Evolutionary conservation across 2,329 filamentous ascomycete genomes (phyloP), one percentile per base, ranked within the genome.

Genomic region (Ophiostoma himal-ulmi): DNA sequence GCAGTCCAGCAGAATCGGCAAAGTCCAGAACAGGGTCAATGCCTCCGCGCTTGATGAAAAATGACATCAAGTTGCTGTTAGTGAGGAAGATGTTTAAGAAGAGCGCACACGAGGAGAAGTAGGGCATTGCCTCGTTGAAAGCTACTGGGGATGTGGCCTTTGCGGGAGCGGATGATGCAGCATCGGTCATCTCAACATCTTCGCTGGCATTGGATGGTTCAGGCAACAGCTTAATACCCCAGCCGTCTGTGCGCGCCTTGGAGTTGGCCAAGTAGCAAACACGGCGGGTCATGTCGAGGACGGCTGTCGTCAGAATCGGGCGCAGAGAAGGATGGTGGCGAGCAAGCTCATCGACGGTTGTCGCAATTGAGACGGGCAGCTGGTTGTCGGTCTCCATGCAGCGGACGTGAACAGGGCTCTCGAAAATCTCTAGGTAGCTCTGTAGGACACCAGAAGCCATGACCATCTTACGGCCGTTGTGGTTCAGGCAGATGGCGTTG

Each of bases 381-480:
- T 84, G 82, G 5, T 85, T 82, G 74, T 97, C 94, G 52, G 84
- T 83, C 73, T 92, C 73, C 84, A 99, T 89, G 73, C 90, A 91
- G 75, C 91, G 92, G 71, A 99, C 88, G 79, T 99, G 96, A 20
- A 88, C 86, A 2, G 93, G 89, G 74, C 93, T 98, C 79, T 97
- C 92, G 74, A 99, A 99, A n/a, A 98, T 93, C 77, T 97, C 92
- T 74, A 99, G 91, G 78, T 94, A 98, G 75, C 88, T 91, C 70
- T 94, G 89, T 64, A 99, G 84, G 1, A 93, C 94, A 71, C 88
- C 85, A 0, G 94, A 97, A 0, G 88, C 86, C 71, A 93, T 89
- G 75, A 99, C 96, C 77, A 97, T 85, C 75, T 91, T 91, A 83
- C 97, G 91, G 10, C 95, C 95, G 37, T 88, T 84, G 73, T 92